Evolutionary conservation across 73 alveolate species (phyloP).

Genomic region (Stentor roeselii): DNA sequence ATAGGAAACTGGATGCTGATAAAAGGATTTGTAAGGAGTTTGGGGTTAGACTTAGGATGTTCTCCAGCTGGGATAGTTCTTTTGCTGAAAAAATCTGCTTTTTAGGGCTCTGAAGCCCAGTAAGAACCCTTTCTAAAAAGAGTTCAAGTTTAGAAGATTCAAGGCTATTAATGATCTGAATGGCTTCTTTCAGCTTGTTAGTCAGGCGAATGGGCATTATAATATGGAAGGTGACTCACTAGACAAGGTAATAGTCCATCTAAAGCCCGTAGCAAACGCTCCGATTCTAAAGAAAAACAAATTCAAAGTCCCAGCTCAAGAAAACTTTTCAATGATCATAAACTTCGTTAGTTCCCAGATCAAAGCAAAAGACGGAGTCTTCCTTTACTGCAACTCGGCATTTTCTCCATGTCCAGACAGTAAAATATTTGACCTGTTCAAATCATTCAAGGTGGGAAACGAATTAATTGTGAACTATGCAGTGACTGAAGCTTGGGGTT

Average conservation of each 20-base stretch:
- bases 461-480: slow-evolving; percentile 18
- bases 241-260: background rate
- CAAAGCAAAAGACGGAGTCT: slow-evolving; percentile 1
- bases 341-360: background rate
- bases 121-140: background rate
- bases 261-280: slow-evolving; percentile 25
- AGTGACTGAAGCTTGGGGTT: slow-evolving; percentile 14
- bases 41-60: background rate
- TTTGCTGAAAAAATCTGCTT: background rate
- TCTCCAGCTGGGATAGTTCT: slow-evolving; percentile 3
- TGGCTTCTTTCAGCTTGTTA: background rate
- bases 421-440: background rate
- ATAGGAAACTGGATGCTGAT: background rate
- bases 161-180: too few species aligned
- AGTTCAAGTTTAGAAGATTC: background rate
- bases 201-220: background rate
- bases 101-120: slow-evolving; percentile 1
- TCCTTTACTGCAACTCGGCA: background rate
- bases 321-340: background rate
- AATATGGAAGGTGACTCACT: background rate
- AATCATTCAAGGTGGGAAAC: background rate
- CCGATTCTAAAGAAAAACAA: slow-evolving; percentile 17
- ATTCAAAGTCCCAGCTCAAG: background rate
- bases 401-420: slow-evolving; percentile 18
- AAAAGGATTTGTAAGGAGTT: background rate